Conservation (phyloP, 2,329 filamentous ascomycete species). For the Fusarium sp. region DNA sequence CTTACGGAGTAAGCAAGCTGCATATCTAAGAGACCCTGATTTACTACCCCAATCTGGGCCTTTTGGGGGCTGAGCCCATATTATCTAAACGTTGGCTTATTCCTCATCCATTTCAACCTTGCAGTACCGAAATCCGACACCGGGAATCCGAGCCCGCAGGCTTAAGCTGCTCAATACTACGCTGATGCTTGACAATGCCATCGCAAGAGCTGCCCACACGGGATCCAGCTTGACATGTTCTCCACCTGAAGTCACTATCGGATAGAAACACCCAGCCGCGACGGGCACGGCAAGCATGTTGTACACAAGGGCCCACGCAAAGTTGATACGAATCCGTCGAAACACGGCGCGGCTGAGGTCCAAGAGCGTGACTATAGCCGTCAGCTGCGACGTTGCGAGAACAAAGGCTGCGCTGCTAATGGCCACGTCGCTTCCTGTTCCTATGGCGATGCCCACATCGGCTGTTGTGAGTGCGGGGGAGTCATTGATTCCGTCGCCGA, state of each 20-base stretch:
- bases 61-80: slow-evolving; percentile 16
- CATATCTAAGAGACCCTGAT: slow-evolving; percentile 15
- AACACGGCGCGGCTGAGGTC: slow-evolving; percentile 80
- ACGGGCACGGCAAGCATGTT: slow-evolving; percentile 83
- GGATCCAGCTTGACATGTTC: slow-evolving; percentile 76
- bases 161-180: slow-evolving; percentile 86
- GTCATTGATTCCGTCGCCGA: slow-evolving; percentile 92
- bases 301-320: slow-evolving; percentile 87
- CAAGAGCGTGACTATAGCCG: slow-evolving; percentile 78
- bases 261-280: slow-evolving; percentile 83
- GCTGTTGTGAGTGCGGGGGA: slow-evolving; percentile 83
- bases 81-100: slow-evolving; percentile 27
- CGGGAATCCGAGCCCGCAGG: slow-evolving; percentile 66
- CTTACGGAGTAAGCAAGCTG: neutral
- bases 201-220: slow-evolving; percentile 90
- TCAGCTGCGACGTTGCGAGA: slow-evolving; percentile 78
- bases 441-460: slow-evolving; percentile 87
- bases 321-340: slow-evolving; percentile 84
- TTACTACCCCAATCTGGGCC: neutral
- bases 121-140: slow-evolving; percentile 58
- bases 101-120: slow-evolving; percentile 26
- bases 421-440: slow-evolving; percentile 85
- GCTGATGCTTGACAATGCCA: slow-evolving; percentile 92
- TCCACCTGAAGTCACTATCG: slow-evolving; percentile 60
- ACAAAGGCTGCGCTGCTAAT: slow-evolving; percentile 87